Evolutionary conservation across 2,329 filamentous ascomycete species (phyloP), one percentile per base, ranked within the genome.

Genomic region (Neodidymelliopsis sp.): DNA sequence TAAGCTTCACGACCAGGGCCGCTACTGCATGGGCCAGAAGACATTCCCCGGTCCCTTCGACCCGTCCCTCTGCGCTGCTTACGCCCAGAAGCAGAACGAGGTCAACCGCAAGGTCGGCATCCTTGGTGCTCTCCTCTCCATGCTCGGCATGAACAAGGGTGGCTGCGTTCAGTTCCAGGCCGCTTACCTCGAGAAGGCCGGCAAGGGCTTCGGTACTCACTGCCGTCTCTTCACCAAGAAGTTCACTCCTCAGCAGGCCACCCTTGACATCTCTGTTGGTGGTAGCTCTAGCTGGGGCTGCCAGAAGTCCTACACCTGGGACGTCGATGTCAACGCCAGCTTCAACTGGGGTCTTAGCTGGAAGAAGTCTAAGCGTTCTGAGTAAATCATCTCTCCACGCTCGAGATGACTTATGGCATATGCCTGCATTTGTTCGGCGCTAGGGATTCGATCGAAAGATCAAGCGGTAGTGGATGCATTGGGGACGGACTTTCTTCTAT

Each of bases 191-290:
- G 58, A 60, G 56, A 58, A 62, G 58, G 44, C 33, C 8, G 57
- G 62, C 29, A 49, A 43, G 12, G 62, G 50, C n/a, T 60, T 57
- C 48, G 60, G 60, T 47, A 63, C 62, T 20, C 56, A 65, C 48
- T 65, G 62, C 53, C 56, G 62, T 49, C 62, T 65, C 38, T 65
- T 62, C 56, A 65, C 51, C 40, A 56, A 62, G 53, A 54, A 59
- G 54, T 63, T 62, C 46, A 28, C 43, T 12, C 37, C 56, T 12
- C 2, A 35, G 6, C 49, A 62, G 48, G 62, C 54, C 20, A 60
- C 38, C 31, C 52, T 63, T 22, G 58, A 65, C 47, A 54, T 65
- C 36, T 59, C 44, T 20, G 35, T 45, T 13, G 51, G 49, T 13
- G 54, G 42, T 23, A 37, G 33, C 10, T 45, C 51, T 13, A 15